Evolutionary conservation across 345 rosid genomes (phyloP).

Genomic region (Eucalyptus sp.): DNA sequence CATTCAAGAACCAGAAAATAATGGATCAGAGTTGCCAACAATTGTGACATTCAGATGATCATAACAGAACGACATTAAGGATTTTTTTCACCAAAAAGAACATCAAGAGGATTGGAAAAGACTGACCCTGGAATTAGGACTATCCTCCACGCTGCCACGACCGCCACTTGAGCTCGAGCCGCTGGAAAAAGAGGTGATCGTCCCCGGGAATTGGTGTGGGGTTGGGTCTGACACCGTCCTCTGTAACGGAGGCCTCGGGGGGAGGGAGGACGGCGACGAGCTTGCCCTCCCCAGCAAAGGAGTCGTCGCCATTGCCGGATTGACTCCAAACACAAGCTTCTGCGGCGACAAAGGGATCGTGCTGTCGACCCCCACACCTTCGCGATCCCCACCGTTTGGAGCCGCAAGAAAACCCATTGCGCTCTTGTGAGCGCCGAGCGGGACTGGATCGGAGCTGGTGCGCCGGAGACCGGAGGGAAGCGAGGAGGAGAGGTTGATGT

Average conservation of each 20-base stretch:
- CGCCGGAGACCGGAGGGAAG: background rate
- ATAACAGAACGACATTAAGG: background rate
- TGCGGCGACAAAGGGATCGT: background rate
- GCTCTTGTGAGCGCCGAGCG: background rate
- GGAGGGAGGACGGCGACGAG: conserved; percentile 1
- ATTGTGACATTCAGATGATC: background rate
- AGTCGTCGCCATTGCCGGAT: background rate
- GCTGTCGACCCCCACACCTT: background rate
- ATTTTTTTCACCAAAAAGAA: background rate
- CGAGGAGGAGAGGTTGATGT: conserved; percentile 8
- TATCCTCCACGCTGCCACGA: background rate
- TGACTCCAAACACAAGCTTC: conserved; percentile 1
- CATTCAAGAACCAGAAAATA: background rate
- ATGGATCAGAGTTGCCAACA: background rate
- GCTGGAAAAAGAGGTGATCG: background rate
- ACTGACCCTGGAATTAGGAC: conserved; percentile 9
- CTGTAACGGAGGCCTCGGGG: background rate
- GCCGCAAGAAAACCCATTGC: background rate
- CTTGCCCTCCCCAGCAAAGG: background rate
- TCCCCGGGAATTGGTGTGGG: background rate
- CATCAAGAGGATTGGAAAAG: background rate
- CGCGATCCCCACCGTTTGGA: background rate
- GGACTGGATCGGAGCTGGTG: background rate
- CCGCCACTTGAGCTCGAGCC: background rate
- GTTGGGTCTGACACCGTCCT: background rate